Base-by-base conservation (phyloP, 208 protist genomes). In the Crithidia thermophila region DNA sequence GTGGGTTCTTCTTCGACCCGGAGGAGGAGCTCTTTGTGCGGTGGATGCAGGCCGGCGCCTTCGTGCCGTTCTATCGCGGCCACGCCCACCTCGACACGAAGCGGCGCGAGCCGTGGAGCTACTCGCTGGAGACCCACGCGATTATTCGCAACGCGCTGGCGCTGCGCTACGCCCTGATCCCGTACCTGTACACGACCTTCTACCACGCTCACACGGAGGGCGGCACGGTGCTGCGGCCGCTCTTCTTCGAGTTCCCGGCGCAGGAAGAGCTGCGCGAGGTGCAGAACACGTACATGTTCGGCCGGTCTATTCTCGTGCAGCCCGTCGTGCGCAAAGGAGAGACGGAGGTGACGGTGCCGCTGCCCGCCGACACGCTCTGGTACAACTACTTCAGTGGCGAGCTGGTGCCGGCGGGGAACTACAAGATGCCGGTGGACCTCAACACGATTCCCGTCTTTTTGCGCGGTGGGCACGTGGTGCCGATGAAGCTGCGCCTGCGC, bases 1-100 rank as follows among this genome's bases (percentile, higher is more conserved):
- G 99, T 28, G 99, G 98, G 28, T 99, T 99, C 82, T 99, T 99
- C 87, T 91, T 91, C 56, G 96, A 99, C 60, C 85, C 98, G 11
- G 91, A 97, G 21, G 71, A 88, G 34, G 97, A 99, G 77, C 86
- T 99, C 8, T 81, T 99, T 33, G 88, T 97, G 14, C 91, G 99
- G 18, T 99, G 98, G 98, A 98, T 99, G 77, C 98, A 99, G 83
- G 79, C 93, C 0, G 97, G 85, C 58, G 79, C 87, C 37, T 98
- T 97, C 62, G 92, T 98, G 73, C 98, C 98, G 23, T 99, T 99
- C 87, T 99, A 99, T 74, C 91, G 99, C 33, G 94, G 81, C 13
- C 98, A 99, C 78, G 87, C 96, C 8, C 95, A 99, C 72, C 75
- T 98, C 28, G 97, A 99, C 33, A 98, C 98, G 9, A 91, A 96